Base-by-base conservation (phyloP, 2,329 filamentous ascomycete genomes). In the Claviceps sp. region DNA sequence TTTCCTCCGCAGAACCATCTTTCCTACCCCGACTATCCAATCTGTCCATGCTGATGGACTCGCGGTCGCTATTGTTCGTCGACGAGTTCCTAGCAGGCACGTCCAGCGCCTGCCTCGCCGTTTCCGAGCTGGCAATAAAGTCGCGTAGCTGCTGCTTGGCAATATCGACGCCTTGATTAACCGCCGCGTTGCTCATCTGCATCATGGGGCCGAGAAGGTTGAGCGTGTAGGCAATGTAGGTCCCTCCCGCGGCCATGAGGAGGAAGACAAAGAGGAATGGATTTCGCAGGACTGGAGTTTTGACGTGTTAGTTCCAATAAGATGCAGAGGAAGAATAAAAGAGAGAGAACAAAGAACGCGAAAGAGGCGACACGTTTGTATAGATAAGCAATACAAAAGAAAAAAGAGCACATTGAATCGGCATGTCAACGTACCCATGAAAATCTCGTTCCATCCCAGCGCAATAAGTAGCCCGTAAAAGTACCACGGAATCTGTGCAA, bases 381-480 rank as follows among this genome's bases (percentile, higher is more conserved):
- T 5, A n/a, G 13, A 14, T 14, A 7, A 14, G 14, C 22, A 44
- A 13, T 2, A 13, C 5, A 16, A 44, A 6, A 14, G 18, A 20
- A 9, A 43, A 22, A 14, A 24, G 41, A 34, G 20, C 41, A 44
- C 20, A 44, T 16, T 14, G 11, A 2, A 37, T 7, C 4, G 26
- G 7, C 7, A 9, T 30, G 18, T 5, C 38, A 11, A 51, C 86
- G 76, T 77, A 95, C 90, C 88, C 63, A 90, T 87, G 59, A 95
- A 74, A 57, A 98, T 90, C 70, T 98, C 93, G 69, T 98, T 98
- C 93, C 93, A 98, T n/a, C 93, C 93, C 48, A 98, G 75, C 22
- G 88, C 87, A 57, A 98, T 72, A 52, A 98, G 75, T 52, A 97
- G 68, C 43, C 82, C 88, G 62, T 96, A 98, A 68, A 98, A 96